Conservation (phyloP, 108 stramenopile genomes). For the Asterionellopsis glacialis region DNA sequence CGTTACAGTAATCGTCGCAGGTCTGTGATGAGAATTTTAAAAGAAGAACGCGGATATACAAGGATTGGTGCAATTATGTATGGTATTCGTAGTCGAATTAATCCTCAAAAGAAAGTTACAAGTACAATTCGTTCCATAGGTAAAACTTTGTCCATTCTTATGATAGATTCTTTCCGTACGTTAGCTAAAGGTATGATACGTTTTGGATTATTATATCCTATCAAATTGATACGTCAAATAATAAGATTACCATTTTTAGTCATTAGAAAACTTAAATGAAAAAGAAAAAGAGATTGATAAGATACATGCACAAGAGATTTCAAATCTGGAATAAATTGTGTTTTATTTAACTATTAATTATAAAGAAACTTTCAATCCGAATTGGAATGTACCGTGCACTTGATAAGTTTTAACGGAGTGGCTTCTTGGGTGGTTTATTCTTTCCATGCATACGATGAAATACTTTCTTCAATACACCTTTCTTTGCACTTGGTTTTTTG, state of each 20-base stretch:
- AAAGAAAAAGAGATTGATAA: too few species aligned
- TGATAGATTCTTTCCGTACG: constrained; percentile 17
- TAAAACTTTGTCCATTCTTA: constrained; percentile 29
- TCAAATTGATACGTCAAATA: not conserved
- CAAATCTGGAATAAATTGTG: too few species aligned
- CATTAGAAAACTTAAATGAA: too few species aligned
- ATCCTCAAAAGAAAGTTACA: constrained; percentile 8
- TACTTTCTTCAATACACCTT: too few species aligned
- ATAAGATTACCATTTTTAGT: not conserved
- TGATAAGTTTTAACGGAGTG: too few species aligned
- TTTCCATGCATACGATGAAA: too few species aligned
- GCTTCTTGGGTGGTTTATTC: too few species aligned
- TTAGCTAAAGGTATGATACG: not conserved
- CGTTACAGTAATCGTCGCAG: constrained; percentile 47
- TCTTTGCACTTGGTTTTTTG: too few species aligned
- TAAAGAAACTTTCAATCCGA: too few species aligned
- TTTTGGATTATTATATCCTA: not conserved
- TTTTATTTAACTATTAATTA: too few species aligned
- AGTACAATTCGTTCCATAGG: constrained; percentile 34
- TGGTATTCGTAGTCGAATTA: constrained; percentile 36
- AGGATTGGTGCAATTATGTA: constrained; percentile 38
- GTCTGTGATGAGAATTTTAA: constrained; percentile 60
- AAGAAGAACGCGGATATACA: constrained; percentile 42
- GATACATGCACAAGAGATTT: too few species aligned
- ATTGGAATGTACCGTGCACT: too few species aligned